Evolutionary conservation across 2,329 filamentous ascomycete genomes (phyloP), one percentile per base, ranked within the genome.

Genomic region (Paracorniculantispora psalliotae): DNA sequence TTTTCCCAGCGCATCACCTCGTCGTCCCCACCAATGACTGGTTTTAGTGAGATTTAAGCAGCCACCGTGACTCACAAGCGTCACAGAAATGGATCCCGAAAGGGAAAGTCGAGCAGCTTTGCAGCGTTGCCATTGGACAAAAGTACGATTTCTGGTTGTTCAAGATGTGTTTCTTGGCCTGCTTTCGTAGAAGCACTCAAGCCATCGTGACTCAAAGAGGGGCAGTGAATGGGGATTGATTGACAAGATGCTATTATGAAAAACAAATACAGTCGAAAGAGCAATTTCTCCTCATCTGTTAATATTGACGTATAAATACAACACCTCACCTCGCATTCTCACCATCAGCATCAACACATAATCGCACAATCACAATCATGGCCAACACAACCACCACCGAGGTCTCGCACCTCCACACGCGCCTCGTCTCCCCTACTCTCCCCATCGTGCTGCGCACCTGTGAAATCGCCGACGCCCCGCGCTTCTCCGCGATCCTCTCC

Each of bases 391-490:
- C 23, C 57, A 23, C 57, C 60, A 26, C 25, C 56, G 56, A 52
- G 48, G 48, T 52, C 37, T 58, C 56, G 49, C 67, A 69, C 57
- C 65, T 69, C 50, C 28, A 63, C 59, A 65, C 66, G 3, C 47
- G 55, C 46, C 59, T 69, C 60, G 44, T 48, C 46, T 68, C 67
- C 30, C 23, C 50, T 1, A 62, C 64, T 13, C 62, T 66, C 52
- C 66, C 67, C 51, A 61, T 69, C 59, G 46, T 61, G 26, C 67
- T 69, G 30, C 67, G 67, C 61, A 69, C 63, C 23, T 61, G 63
- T 47, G 57, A 63, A 19, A 59, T 59, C 35, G 49, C 53, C 33
- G 67, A 69, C 54, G 65, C 63, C 26, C 37, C 61, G 7, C 33
- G 56, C 59, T 49, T 65, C 57, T 61, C 65, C 10, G 63, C 67